Evolutionary conservation across 1,139 yeast genomes (phyloP), one percentile per base, ranked within the genome.

Genomic region (Candida tunisiensis): DNA sequence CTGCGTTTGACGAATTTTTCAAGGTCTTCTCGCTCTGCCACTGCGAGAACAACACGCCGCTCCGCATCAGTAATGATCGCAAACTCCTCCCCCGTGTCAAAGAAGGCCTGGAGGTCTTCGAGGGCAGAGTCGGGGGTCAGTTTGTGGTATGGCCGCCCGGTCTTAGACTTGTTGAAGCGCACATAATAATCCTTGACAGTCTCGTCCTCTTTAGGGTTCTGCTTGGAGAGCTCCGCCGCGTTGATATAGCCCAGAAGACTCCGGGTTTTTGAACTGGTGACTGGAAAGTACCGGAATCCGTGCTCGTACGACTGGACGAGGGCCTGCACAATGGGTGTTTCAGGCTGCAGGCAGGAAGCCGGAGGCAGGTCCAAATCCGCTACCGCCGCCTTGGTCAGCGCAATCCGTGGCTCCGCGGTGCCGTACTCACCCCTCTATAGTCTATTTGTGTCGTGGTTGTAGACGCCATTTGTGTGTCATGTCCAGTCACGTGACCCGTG

Each of bases 351-450:
- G 9, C 73, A 62, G 21, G 68, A 51, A 19, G 77, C 77, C 1
- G 75, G 77, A 26, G 63, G 64, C 31, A 69, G 60, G 40, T 70
- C 74, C 37, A 70, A 57, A 38, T 70, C 78, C 42, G 70, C 77
- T 8, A 70, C 61, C 1, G 73, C 67, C 10, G 78, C 58, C 51
- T 51, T n/a, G n/a, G n/a, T n/a, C n/a, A n/a, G n/a, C n/a, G n/a
- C n/a, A n/a, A n/a, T n/a, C n/a, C n/a, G n/a, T n/a, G n/a, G n/a
- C n/a, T n/a, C n/a, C n/a, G n/a, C n/a, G n/a, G n/a, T n/a, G n/a
- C n/a, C n/a, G n/a, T n/a, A n/a, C n/a, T n/a, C n/a, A n/a, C n/a
- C n/a, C n/a, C n/a, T n/a, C n/a, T n/a, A n/a, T n/a, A n/a, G n/a
- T n/a, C n/a, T n/a, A n/a, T n/a, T n/a, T n/a, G n/a, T n/a, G n/a